Percentiles rank a stretch among this genome's conserved stretches.
These are phyloP conservation scores for Diutina neorugosa DNA, from an alignment of 1,139 yeast genomes.

Conservation along the genomic window DNA sequence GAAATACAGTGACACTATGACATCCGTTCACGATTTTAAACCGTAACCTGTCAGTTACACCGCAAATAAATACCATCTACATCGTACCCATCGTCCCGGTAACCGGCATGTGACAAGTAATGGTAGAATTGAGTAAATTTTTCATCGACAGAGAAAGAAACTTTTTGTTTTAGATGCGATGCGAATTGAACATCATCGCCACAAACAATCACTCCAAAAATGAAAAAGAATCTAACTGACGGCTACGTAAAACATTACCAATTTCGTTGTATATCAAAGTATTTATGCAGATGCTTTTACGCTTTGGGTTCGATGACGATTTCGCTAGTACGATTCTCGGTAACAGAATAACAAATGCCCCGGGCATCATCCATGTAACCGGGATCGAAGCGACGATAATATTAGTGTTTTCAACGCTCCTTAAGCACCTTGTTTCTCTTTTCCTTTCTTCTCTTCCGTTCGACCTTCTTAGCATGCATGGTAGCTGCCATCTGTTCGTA, in stretches of 20 bases:
- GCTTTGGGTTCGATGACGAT: neutral
- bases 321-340: neutral
- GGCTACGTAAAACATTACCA: neutral
- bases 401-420: slow-evolving; percentile 33
- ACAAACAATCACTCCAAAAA: neutral
- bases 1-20: neutral
- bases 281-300: neutral
- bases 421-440: slow-evolving; percentile 71
- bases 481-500: slow-evolving; percentile 58
- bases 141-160: neutral
- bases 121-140: too few species aligned
- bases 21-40: too few species aligned
- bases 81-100: neutral
- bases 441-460: slow-evolving; percentile 67
- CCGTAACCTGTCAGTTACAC: neutral
- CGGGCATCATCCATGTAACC: neutral
- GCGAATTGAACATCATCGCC: neutral
- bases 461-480: slow-evolving; percentile 72
- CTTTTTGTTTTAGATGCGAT: neutral
- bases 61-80: neutral
- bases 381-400: neutral
- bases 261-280: neutral
- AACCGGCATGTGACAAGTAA: neutral
- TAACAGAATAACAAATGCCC: neutral
- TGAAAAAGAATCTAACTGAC: too few species aligned